Base-by-base conservation (phyloP, 1,139 yeast species). In the Pichia sp. region DNA sequence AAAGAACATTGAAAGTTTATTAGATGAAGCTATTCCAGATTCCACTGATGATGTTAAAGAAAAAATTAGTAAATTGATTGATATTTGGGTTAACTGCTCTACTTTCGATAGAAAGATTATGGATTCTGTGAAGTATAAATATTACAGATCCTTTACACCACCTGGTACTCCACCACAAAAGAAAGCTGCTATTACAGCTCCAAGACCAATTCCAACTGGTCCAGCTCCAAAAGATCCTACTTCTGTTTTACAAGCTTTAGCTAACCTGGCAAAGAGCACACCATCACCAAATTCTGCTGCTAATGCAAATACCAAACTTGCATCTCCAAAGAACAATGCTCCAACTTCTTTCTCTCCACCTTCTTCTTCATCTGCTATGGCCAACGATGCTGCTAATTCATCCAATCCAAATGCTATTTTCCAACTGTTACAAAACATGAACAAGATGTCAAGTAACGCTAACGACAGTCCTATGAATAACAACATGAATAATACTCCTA, bases 21-120 rank as follows among this genome's bases (percentile, higher is more conserved):
- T 84, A 49, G 80, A 79, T 58, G 81, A 80, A 57, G 79, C 88
- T 28, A 67, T 83, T 59, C 75, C 76, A 44, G 75, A 73, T 53
- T 73, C 80, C 57, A 64, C 54, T 48, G 73, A 74, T 48, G 72
- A 77, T 44, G 82, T 80, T 56, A 72, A 73, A 62, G 88, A 80
- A 51, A 93, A 90, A 67, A 80, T 90, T 57, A 74, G 81, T 61
- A 91, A 90, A 67, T 75, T 93, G 58, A 77, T 93, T 57, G 96
- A 88, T 55, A 91, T 93, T 60, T 93, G 99, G 99, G 89, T 83
- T 59, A 81, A 89, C 56, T 86, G 93, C 32, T 82, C 80, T 44
- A 85, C 96, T 15, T 93, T 93, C 67, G 73, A 75, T 46, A 75
- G 76, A 38, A 73, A 74, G 38, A 69, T 75, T 34, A 70, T 91